phyloP scores from a whole-genome alignment of 1,284 basidiomycete species.

The Tremellales sp. region DNA sequence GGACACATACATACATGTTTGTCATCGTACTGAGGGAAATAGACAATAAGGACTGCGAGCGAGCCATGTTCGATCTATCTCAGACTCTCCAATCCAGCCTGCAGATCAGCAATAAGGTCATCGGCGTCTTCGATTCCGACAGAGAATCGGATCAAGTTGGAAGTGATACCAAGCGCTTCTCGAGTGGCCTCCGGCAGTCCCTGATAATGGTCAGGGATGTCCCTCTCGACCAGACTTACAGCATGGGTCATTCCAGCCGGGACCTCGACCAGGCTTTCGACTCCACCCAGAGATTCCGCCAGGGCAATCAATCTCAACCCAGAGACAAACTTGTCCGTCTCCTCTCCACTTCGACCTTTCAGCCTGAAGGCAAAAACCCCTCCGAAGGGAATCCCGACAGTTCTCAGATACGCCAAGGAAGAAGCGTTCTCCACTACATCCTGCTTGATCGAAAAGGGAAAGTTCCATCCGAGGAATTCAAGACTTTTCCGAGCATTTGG shows the following conservation, averaged over 20 bases:
- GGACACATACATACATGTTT: too few relatives aligned
- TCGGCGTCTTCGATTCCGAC: slow-evolving; percentile 85
- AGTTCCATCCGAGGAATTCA: slow-evolving; percentile 49
- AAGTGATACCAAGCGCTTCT: slow-evolving; percentile 68
- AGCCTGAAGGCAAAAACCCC: slow-evolving; percentile 57
- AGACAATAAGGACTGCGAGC: too few relatives aligned
- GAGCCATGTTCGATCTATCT: too few relatives aligned
- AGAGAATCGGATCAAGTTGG: slow-evolving; percentile 74
- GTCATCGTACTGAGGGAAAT: too few relatives aligned
- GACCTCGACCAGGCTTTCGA: slow-evolving; percentile 83
- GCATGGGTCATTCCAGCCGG: slow-evolving; percentile 72
- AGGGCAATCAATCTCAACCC: slow-evolving; percentile 70
- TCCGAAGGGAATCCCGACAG: slow-evolving; percentile 67
- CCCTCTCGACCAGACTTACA: too few relatives aligned
- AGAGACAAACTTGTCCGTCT: slow-evolving; percentile 59
- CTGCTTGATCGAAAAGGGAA: slow-evolving; percentile 30
- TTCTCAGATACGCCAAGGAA: slow-evolving; percentile 19
- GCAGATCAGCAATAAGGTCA: slow-evolving; percentile 73
- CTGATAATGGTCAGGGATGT: too few relatives aligned
- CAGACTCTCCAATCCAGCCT: slow-evolving; percentile 60
- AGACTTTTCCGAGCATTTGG: slow-evolving; percentile 68
- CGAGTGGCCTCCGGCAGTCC: slow-evolving; percentile 70
- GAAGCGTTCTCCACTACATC: slow-evolving; percentile 20
- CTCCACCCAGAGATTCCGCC: slow-evolving; percentile 86
- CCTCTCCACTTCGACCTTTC: slow-evolving; percentile 51